A percentile compares a stretch with the other conserved stretches of the same genome.
Evolutionary conservation across 1,284 basidiomycete species (phyloP).

Genomic region (Melampsora americana): DNA sequence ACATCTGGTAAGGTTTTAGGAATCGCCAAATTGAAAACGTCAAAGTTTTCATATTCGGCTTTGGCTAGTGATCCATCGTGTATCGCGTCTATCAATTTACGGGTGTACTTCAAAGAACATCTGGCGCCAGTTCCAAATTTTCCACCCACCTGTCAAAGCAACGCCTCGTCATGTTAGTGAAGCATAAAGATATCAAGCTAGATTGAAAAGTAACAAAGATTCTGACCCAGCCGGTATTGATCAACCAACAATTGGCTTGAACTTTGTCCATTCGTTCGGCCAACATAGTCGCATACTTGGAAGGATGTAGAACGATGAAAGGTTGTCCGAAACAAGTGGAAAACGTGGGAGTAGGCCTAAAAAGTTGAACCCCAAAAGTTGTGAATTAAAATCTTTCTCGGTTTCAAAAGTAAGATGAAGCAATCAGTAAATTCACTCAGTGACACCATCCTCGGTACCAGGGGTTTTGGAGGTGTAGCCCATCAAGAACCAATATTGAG

Average conservation of each 20-base stretch:
- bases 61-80: conserved; percentile 86
- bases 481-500: conserved; percentile 68
- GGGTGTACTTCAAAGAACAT: conserved; percentile 64
- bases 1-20: conserved; percentile 77
- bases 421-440: conserved; percentile 60
- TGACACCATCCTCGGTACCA: conserved; percentile 95
- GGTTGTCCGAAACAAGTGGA: conserved; percentile 98
- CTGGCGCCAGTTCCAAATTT: conserved; percentile 47
- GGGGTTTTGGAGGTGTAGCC: conserved; percentile 68
- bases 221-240: conserved; percentile 98
- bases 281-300: conserved; percentile 89
- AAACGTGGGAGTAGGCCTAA: conserved; percentile 87
- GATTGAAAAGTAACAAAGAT: conserved; percentile 52
- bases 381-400: not conserved
- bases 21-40: conserved; percentile 60
- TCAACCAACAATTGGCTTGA: conserved; percentile 93
- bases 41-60: conserved; percentile 80
- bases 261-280: conserved; percentile 88
- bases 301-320: conserved; percentile 87
- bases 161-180: no score
- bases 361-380: not conserved
- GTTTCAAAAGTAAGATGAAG: not conserved
- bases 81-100: conserved; percentile 92
- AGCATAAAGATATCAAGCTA: not conserved
- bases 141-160: conserved; percentile 29